Evolutionary conservation across 1,284 basidiomycete genomes (phyloP).

Genomic region (Boletus mariae): DNA sequence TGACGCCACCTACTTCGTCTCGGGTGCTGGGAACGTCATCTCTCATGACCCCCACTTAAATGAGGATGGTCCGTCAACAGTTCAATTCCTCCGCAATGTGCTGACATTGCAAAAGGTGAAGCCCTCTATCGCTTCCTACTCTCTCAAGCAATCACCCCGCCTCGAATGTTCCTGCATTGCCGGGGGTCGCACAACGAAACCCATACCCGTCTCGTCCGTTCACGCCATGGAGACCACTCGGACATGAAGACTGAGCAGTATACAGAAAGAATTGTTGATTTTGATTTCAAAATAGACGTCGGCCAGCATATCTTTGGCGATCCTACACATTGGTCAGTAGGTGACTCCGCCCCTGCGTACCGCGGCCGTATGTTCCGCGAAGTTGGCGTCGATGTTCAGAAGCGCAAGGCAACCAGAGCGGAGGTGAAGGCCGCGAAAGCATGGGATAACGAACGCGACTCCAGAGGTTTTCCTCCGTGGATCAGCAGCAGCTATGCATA

Average conservation of each 20-base stretch:
- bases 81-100: background rate
- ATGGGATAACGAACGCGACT: constrained; percentile 32
- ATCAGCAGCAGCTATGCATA: constrained; percentile 27
- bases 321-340: constrained; percentile 49
- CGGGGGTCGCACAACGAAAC: constrained; percentile 58
- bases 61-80: constrained; percentile 49
- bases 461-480: constrained; percentile 45
- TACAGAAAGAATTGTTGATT: constrained; percentile 57
- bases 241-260: constrained; percentile 40
- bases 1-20: constrained; percentile 54
- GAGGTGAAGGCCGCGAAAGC: constrained; percentile 33
- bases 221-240: constrained; percentile 36
- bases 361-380: constrained; percentile 54
- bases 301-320: constrained; percentile 33
- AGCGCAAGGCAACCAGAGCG: constrained; percentile 28
- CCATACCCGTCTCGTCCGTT: constrained; percentile 45
- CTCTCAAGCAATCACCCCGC: constrained; percentile 47
- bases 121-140: constrained; percentile 72
- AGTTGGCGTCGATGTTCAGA: constrained; percentile 36
- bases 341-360: constrained; percentile 50
- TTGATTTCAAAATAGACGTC: constrained; percentile 61
- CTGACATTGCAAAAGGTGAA: constrained; percentile 46
- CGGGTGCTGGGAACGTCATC: constrained; percentile 49
- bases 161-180: constrained; percentile 49
- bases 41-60: constrained; percentile 73